These are phyloP conservation scores for Cladosporium sp. DNA, from an alignment of 2,329 filamentous ascomycete species.

Conservation along the genomic window DNA sequence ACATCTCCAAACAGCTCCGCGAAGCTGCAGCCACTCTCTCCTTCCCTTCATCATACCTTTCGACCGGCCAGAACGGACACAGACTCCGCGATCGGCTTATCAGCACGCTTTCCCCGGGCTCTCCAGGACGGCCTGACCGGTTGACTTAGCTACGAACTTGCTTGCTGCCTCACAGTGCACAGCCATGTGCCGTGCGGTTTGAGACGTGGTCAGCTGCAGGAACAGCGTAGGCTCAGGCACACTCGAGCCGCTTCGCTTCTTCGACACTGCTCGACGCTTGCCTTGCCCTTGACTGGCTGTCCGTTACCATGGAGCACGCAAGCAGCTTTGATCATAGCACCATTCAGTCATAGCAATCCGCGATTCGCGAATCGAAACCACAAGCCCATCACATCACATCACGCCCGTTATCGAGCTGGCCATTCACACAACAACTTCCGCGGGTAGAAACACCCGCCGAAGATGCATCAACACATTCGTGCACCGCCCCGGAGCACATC, in stretches of 20 bases:
- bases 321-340: conserved; percentile 10
- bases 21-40: conserved; percentile 5
- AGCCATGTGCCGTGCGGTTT: conserved; percentile 11
- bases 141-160: conserved; percentile 4
- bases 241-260: not conserved
- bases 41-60: not conserved
- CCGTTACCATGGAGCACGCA: conserved; percentile 13
- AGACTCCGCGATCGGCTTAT: conserved; percentile 10
- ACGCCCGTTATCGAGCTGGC: not conserved
- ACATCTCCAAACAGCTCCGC: not conserved
- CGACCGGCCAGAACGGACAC: not conserved
- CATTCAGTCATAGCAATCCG: conserved; percentile 8
- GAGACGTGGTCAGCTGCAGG: conserved; percentile 11
- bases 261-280: not conserved
- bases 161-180: conserved; percentile 9
- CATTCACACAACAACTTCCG: not conserved
- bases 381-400: not conserved
- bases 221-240: conserved; percentile 5
- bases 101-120: conserved; percentile 7
- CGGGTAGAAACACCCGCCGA: not conserved
- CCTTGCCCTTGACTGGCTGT: not conserved
- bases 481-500: conserved; percentile 68
- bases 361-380: not conserved
- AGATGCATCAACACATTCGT: conserved; percentile 89
- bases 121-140: not conserved